phyloP scores from a whole-genome alignment of 768 basidiomycete species.

The Myochromella boudieri region DNA sequence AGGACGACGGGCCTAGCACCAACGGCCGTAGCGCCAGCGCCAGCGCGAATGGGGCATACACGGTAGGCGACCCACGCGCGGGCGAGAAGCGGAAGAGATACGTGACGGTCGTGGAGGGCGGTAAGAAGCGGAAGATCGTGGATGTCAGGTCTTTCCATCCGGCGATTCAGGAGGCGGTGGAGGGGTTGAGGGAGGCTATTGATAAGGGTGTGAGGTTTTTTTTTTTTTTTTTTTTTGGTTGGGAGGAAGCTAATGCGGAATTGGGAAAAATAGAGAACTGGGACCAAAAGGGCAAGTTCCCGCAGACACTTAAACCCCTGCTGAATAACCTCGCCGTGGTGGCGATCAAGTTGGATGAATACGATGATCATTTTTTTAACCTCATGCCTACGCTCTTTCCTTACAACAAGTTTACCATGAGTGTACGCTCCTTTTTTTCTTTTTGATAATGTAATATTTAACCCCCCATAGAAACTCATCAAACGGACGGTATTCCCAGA shows the following conservation, averaged over 20 bases:
- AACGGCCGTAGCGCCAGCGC: slow-evolving; percentile 12
- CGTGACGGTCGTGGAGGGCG: slow-evolving; percentile 50
- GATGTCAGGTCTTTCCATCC: slow-evolving; percentile 76
- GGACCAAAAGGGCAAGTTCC: slow-evolving; percentile 88
- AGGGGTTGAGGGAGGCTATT: slow-evolving; percentile 60
- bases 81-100: slow-evolving; percentile 58
- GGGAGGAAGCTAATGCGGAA: no score
- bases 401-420: slow-evolving; percentile 96
- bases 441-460: no score
- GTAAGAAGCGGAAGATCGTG: slow-evolving; percentile 72
- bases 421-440: slow-evolving; percentile 40
- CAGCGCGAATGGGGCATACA: slow-evolving; percentile 1
- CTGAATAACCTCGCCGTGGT: slow-evolving; percentile 71
- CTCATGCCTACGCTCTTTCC: slow-evolving; percentile 86
- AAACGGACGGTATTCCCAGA: slow-evolving; percentile 83
- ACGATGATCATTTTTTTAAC: slow-evolving; percentile 90
- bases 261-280: no score
- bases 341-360: slow-evolving; percentile 83
- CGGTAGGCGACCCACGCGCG: slow-evolving; percentile 30
- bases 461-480: slow-evolving; percentile 75
- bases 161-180: slow-evolving; percentile 61
- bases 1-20: not conserved
- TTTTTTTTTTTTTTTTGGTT: not conserved
- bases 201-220: slow-evolving; percentile 44
- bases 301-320: slow-evolving; percentile 70